Evolutionary conservation across 2,329 filamentous ascomycete species (phyloP).

Genomic region (Alternaria brassicicola): DNA sequence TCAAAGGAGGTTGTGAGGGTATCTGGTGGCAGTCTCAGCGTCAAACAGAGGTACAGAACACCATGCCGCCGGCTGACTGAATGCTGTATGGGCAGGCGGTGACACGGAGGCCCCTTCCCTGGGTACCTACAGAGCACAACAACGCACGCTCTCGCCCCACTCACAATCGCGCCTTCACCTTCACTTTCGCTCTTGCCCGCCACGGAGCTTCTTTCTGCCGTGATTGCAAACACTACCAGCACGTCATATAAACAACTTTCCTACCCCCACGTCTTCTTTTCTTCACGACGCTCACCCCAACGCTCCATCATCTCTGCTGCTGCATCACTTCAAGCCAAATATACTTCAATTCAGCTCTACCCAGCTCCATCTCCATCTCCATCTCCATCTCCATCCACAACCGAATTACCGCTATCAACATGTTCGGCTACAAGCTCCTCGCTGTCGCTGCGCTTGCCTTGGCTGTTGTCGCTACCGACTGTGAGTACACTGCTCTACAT

Average conservation of each 20-base stretch:
- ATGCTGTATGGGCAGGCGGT: conserved; percentile 18
- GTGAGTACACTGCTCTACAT: conserved; percentile 13
- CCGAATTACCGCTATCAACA: conserved; percentile 26
- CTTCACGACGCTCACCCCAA: conserved; percentile 17
- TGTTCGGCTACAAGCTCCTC: conserved; percentile 37
- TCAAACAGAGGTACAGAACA: neutral
- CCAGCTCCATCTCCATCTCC: conserved; percentile 19
- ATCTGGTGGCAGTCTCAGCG: neutral
- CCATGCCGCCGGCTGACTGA: neutral
- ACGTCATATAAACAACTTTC: conserved; percentile 20
- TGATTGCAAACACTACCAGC: conserved; percentile 11
- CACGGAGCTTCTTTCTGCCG: conserved; percentile 4
- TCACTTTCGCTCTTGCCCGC: conserved; percentile 4
- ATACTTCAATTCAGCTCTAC: conserved; percentile 28
- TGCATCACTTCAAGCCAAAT: conserved; percentile 29
- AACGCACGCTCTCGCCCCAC: conserved; percentile 5
- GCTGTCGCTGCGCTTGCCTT: conserved; percentile 26
- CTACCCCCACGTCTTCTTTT: conserved; percentile 10
- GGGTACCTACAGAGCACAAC: conserved; percentile 12
- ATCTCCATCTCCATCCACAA: conserved; percentile 19
- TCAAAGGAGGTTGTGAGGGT: neutral
- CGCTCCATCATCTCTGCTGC: conserved; percentile 28
- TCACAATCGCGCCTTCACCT: conserved; percentile 21
- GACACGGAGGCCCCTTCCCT: conserved; percentile 17
- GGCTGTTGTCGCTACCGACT: conserved; percentile 26